Evolutionary conservation across 2,329 filamentous ascomycete species (phyloP).

Genomic region (Ophiosphaerella korrae): DNA sequence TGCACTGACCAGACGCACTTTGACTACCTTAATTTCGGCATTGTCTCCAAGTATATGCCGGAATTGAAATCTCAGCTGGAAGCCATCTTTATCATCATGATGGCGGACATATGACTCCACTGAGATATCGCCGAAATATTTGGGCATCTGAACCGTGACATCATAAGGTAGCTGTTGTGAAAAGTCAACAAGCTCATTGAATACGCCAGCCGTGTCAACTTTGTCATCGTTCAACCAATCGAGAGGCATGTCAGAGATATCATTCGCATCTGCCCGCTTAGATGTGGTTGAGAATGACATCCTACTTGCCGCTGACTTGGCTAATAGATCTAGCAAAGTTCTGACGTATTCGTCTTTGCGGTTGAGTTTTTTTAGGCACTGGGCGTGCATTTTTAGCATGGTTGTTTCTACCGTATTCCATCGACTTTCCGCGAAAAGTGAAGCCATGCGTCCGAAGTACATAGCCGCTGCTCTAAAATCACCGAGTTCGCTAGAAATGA

Average conservation of each 20-base stretch:
- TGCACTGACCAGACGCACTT: conserved; percentile 65
- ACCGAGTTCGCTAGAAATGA: conserved; percentile 57
- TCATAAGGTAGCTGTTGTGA: conserved; percentile 62
- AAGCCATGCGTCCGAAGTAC: conserved; percentile 78
- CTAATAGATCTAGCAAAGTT: conserved; percentile 74
- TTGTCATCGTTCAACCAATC: conserved; percentile 48
- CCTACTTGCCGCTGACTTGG: conserved; percentile 61
- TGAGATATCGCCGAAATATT: conserved; percentile 74
- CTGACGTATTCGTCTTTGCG: conserved; percentile 79
- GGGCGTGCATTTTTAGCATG: conserved; percentile 83
- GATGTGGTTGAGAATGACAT: conserved; percentile 32
- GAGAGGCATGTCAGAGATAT: conserved; percentile 11
- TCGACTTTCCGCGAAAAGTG: conserved; percentile 71
- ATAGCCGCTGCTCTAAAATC: conserved; percentile 76
- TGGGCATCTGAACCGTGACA: conserved; percentile 69
- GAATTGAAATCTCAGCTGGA: conserved; percentile 70
- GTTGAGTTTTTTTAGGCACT: conserved; percentile 77
- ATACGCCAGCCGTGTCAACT: conserved; percentile 44
- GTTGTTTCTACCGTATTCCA: conserved; percentile 83
- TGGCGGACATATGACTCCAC: conserved; percentile 73
- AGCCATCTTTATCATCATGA: conserved; percentile 73
- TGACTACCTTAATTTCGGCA: conserved; percentile 68
- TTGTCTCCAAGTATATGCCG: conserved; percentile 74
- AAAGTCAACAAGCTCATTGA: conserved; percentile 53
- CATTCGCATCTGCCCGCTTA: conserved; percentile 17